A percentile compares a stretch with the other conserved stretches of the same genome.
These are phyloP conservation scores for Pichia sp. DNA, from an alignment of 1,139 yeast genomes.

Conservation along the genomic window DNA sequence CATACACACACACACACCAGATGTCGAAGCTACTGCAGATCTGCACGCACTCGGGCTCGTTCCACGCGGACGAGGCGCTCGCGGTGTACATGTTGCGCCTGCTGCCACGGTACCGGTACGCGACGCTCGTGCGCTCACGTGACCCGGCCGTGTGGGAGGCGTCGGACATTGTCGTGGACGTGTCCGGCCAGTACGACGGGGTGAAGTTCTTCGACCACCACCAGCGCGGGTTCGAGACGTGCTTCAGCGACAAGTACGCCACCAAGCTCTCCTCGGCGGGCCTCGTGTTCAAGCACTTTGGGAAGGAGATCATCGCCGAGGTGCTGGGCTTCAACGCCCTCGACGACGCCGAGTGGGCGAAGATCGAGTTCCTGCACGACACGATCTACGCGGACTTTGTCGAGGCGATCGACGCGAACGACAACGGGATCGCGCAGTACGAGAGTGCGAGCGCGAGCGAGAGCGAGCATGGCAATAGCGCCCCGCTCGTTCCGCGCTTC, in stretches of 20 bases:
- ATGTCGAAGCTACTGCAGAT: constrained; percentile 36
- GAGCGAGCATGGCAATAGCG: constrained; percentile 40
- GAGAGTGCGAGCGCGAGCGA: constrained; percentile 94
- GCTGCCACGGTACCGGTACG: constrained; percentile 61
- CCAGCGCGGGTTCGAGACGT: constrained; percentile 72
- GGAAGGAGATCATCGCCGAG: constrained; percentile 60
- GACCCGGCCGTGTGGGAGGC: constrained; percentile 74
- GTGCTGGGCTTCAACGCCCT: constrained; percentile 23
- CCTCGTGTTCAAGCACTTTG: constrained; percentile 85
- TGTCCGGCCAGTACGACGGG: constrained; percentile 88
- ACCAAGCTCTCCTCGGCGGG: constrained; percentile 95
- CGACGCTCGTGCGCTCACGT: constrained; percentile 74
- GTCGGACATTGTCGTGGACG: constrained; percentile 92
- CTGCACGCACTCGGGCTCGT: constrained; percentile 91
- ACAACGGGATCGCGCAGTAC: constrained; percentile 81
- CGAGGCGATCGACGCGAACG: constrained; percentile 93
- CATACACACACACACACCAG: not conserved
- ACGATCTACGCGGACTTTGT: constrained; percentile 79
- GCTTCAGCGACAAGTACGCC: constrained; percentile 48
- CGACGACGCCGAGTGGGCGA: constrained; percentile 30
- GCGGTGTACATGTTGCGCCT: constrained; percentile 81
- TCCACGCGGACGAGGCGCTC: constrained; percentile 96
- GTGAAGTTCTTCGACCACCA: constrained; percentile 90
- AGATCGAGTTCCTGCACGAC: constrained; percentile 55
- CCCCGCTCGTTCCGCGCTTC: constrained; percentile 43